Evolutionary conservation across 2,329 filamentous ascomycete species (phyloP), one percentile per base, ranked within the genome.

Genomic region (Talaromyces sp.): DNA sequence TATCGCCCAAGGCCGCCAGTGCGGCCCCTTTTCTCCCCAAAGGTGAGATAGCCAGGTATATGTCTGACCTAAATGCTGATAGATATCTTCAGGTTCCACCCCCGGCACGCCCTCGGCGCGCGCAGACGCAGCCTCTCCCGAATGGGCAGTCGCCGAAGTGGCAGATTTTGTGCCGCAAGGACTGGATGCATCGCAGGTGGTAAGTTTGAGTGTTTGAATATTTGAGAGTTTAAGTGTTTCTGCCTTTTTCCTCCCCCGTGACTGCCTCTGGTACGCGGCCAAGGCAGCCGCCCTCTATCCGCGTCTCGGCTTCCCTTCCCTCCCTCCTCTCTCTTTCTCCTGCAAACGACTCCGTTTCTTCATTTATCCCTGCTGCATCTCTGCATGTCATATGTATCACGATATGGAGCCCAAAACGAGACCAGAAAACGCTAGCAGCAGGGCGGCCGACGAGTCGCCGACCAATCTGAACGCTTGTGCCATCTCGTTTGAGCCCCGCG

Each of bases 1-100:
- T 98, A 65, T 95, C 93, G 8, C 91, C 92, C 1, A 92, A 96
- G 76, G 90, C 91, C 60, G 93, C 90, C n/a, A 95, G 85, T 73
- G 95, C 93, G 25, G 90, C 92, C 22, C 87, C 78, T 6, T 81
- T 81, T 64, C 75, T 78, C 66, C 78, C 78, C 28, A 75, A 79
- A 69, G 69, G 69, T 64, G 68, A 73, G 52, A 74, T 22, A 2
- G 9, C 17, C 3, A 6, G 2, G 28, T 17, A 19, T 4, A 6
- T 30, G 13, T 25, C 10, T 51, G 22, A 7, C 2, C n/a, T 30
- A 5, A 27, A 17, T 8, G 22, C 15, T 61, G 55, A 55, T 58
- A 30, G 57, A 47, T 27, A 47, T 56, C 19, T 36, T 8, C 42
- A 75, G 75, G 76, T 59, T 78, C 77, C 28, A 77, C 74, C 60